Evolutionary conservation across 768 basidiomycete genomes (phyloP), one percentile per base, ranked within the genome.

Genomic region (Epithele typhae): DNA sequence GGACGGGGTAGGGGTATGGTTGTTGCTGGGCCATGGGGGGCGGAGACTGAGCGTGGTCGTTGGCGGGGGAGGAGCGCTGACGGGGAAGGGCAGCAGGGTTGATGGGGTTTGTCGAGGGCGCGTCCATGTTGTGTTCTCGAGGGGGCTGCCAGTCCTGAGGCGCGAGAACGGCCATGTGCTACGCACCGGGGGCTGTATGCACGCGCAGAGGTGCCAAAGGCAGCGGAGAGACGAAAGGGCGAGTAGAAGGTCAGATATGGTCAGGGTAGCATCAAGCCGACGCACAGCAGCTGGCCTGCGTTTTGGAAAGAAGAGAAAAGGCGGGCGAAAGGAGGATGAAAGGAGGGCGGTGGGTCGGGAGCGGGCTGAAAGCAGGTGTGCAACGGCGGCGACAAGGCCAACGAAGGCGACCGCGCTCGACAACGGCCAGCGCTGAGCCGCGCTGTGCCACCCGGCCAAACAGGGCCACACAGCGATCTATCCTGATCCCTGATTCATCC

Each of bases 121-220:
- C 59, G 69, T 84, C 81, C 82, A 84, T 85, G 56, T 73, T 62
- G 57, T 68, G 67, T 68, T 84, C 79, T 76, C 76, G 76, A 61
- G 76, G 74, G 56, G 74, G 76, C 56, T 77, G 77, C 85, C 85
- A 87, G 73, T 87, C 84, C 70, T 78, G 74, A 64, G 81, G 75
- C 54, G 79, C 83, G 70, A 87, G 80, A 73, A 86, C 77, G 69
- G 86, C 86, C 86, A 88, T 87, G 74, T 65, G 67, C 65, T 64
- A 52, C 51, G 52, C 48, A 41, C 30, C 32, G 52, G 27, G 51
- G 41, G 49, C 48, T 48, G 55, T 22, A 35, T 25, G 43, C 36
- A 10, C n/a, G 34, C 22, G 32, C 17, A 12, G 52, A 17, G 9
- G 24, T 32, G 41, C 21, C 45, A 25, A 21, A 48, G 21, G 45